Evolutionary conservation across 257 asterid species (phyloP), one percentile per base, ranked within the genome.

Genomic region (Solanum bukasovii): DNA sequence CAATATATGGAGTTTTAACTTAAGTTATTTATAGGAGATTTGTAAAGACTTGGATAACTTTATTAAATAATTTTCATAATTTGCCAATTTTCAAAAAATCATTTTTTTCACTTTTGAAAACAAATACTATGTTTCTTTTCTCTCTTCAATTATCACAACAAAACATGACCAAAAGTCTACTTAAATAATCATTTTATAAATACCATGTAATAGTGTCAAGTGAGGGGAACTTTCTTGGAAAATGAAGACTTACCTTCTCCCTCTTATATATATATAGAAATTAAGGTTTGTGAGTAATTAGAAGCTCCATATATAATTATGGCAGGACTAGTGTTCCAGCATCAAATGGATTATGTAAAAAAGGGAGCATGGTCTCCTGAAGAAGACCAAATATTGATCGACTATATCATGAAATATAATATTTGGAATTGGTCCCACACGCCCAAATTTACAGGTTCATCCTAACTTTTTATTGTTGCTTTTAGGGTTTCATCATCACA

Each of bases 371-470:
- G 88, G 88, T 67, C 23, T 38, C 70, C 75, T 25, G 83, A 70
- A 18, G 88, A 86, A 86, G 88, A 86, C 42, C 35, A 20, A 42
- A 86, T 70, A 56, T 44, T 86, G 61, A 16, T 42, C 1, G 33
- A 37, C 20, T 52, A 86, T 70, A 71, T 86, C 70, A 42, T 13
- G 18, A 21, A 44, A 25, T 72, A 18, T 71, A 0, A 52, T n/a
- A 46, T 71, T 49, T 74, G 88, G 9, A 86, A 86, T 14, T 86
- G 88, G 88, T 29, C 11, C 5, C 88, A 86, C 1, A 86, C 71
- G 49, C 84, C 88, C 40, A 71, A 86, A 86, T 46, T 34, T 71
- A 84, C 88, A 86, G 88, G 88, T 86, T 8, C 34, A 33, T 33
- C 34, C 34, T 33, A 33, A 33, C 34, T 33, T 33, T 44, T 44